Conservation (phyloP, 176 grass and related monocot genomes). For the Aegilops longissima region DNA sequence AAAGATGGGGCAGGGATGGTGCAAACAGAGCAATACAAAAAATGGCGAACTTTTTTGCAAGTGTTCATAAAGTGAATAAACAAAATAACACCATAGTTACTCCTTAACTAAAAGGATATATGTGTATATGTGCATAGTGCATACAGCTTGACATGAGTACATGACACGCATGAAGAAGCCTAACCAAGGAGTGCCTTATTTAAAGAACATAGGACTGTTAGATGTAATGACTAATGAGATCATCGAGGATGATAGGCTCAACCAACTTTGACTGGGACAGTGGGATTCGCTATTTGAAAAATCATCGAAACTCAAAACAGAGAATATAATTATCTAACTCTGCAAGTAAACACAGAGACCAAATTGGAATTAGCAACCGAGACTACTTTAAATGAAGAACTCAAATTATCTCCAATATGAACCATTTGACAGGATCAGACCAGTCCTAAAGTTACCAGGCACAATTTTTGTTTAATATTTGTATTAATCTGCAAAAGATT, state of each 20-base stretch:
- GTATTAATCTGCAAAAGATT: neutral
- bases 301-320: neutral
- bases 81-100: neutral
- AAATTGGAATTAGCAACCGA: neutral
- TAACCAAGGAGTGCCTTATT: neutral
- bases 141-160: neutral
- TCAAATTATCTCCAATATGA: neutral
- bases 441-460: neutral
- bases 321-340: neutral
- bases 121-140: neutral
- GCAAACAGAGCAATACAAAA: neutral
- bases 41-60: neutral
- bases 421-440: neutral
- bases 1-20: neutral
- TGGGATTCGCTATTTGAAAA: neutral
- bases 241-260: neutral
- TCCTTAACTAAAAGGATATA: neutral
- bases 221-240: conserved; percentile 1
- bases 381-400: neutral
- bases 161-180: neutral
- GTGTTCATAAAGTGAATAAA: neutral
- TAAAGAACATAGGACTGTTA: neutral
- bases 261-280: conserved; percentile 7
- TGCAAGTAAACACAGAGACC: neutral
- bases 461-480: neutral